phyloP scores from a whole-genome alignment of 2,329 filamentous ascomycete species.

The Colletotrichum eremochloae region DNA sequence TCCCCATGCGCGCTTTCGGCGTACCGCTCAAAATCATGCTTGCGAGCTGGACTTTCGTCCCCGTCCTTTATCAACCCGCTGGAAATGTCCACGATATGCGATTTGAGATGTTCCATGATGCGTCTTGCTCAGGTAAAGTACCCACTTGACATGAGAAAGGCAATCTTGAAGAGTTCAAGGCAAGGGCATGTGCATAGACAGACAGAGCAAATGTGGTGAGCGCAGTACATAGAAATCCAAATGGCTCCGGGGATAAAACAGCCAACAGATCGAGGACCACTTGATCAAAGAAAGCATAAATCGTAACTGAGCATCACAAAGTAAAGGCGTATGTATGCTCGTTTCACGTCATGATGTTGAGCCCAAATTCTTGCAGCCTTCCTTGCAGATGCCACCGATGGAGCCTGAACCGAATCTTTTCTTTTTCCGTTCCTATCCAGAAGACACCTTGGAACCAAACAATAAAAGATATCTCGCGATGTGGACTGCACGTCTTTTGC shows the following conservation, averaged over 20 bases:
- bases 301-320: neutral
- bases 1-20: neutral
- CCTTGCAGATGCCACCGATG: neutral
- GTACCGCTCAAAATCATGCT: neutral
- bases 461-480: neutral
- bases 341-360: neutral
- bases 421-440: neutral
- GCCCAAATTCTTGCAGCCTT: neutral
- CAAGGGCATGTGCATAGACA: neutral
- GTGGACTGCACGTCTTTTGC: neutral
- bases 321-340: neutral
- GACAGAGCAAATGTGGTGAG: neutral
- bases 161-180: neutral
- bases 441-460: neutral
- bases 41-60: neutral
- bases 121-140: neutral
- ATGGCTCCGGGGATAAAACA: neutral
- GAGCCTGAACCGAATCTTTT: neutral
- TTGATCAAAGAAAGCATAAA: neutral
- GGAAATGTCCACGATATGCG: neutral
- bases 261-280: neutral
- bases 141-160: neutral
- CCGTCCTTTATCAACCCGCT: neutral
- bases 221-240: neutral
- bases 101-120: neutral